Evolutionary conservation across 2,329 filamentous ascomycete species (phyloP).

Genomic region (Aspergillus spinulosporus): DNA sequence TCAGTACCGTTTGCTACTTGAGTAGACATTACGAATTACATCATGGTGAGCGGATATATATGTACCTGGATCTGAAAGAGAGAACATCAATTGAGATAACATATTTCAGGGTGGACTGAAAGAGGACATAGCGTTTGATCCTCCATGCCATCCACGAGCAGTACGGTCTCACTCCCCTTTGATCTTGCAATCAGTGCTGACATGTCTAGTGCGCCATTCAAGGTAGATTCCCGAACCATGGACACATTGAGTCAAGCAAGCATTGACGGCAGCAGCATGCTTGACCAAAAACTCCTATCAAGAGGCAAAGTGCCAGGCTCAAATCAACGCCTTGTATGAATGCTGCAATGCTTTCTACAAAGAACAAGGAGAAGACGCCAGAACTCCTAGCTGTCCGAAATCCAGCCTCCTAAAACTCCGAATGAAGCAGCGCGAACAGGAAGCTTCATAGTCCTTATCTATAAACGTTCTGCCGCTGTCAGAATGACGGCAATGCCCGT

Average conservation of each 20-base stretch:
- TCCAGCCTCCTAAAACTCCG: constrained; percentile 76
- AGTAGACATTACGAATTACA: constrained; percentile 19
- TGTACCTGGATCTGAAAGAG: neutral
- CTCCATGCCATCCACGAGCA: constrained; percentile 82
- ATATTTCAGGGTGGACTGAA: constrained; percentile 50
- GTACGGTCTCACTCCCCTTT: constrained; percentile 51
- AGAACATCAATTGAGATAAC: constrained; percentile 11
- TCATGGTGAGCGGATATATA: constrained; percentile 29
- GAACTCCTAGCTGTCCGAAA: constrained; percentile 82
- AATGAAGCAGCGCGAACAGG: constrained; percentile 70
- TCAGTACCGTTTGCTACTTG: neutral
- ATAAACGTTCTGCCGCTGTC: neutral
- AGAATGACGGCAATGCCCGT: constrained; percentile 10
- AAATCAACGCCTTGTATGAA: constrained; percentile 85
- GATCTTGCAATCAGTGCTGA: constrained; percentile 19
- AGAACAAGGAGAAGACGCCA: constrained; percentile 72
- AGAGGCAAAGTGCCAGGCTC: constrained; percentile 74
- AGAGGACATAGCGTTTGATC: constrained; percentile 70
- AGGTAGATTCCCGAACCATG: constrained; percentile 52
- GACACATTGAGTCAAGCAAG: neutral
- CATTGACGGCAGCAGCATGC: constrained; percentile 61
- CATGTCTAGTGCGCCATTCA: constrained; percentile 77
- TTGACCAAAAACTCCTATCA: constrained; percentile 81
- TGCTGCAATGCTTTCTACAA: constrained; percentile 91
- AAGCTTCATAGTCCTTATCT: constrained; percentile 4